phyloP scores from a whole-genome alignment of 163 green algal genomes.

The Coccomyxa subellipsoidea region DNA sequence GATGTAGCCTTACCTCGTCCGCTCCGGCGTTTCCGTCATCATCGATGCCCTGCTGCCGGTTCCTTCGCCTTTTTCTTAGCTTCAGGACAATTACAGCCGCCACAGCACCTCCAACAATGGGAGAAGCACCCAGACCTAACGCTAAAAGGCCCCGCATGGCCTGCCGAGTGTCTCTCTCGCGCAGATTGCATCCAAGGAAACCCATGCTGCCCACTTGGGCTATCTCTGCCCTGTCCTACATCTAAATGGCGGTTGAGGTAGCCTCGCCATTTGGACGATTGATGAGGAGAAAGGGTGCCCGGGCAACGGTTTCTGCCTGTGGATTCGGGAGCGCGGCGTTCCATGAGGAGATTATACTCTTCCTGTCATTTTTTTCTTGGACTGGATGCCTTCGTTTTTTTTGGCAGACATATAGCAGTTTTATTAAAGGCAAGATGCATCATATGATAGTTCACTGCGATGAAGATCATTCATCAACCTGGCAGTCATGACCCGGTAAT shows the following conservation, averaged over 20 bases:
- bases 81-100: not conserved
- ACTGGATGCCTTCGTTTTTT: no score
- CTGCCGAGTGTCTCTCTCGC: not conserved
- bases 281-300: not conserved
- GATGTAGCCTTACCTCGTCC: not conserved
- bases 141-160: not conserved
- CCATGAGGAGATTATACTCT: not conserved
- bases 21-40: not conserved
- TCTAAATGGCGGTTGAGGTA: not conserved
- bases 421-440: no score
- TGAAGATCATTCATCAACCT: no score
- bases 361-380: no score
- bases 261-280: not conserved
- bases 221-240: not conserved
- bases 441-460: no score
- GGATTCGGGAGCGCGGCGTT: not conserved
- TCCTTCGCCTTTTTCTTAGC: not conserved
- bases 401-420: no score
- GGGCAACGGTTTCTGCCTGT: not conserved
- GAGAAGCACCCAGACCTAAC: not conserved
- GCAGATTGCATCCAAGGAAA: no score
- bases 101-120: not conserved
- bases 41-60: not conserved
- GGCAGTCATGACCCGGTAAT: no score
- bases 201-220: not conserved